These are phyloP conservation scores for Aspergillus puulaauensis DNA, from an alignment of 2,329 filamentous ascomycete species.

Conservation along the genomic window DNA sequence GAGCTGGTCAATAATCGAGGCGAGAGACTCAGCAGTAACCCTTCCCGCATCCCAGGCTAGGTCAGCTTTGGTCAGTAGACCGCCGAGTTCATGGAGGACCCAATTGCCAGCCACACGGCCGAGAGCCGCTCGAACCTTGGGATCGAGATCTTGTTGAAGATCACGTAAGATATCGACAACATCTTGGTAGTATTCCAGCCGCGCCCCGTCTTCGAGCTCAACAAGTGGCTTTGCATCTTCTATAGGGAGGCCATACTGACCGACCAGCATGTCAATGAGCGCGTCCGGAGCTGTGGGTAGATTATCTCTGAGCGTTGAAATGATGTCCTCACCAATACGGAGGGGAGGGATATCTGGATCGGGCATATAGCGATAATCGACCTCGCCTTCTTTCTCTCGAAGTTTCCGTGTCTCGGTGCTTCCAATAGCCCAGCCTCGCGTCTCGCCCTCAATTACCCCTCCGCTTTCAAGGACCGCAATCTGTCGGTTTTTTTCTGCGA, in stretches of 20 bases:
- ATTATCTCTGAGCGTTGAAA: constrained; percentile 61
- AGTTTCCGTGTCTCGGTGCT: constrained; percentile 77
- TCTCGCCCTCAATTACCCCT: constrained; percentile 77
- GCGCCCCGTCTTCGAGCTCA: constrained; percentile 72
- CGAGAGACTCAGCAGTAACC: constrained; percentile 45
- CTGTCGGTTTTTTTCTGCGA: constrained; percentile 86
- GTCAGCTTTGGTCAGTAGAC: constrained; percentile 57
- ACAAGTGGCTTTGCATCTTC: constrained; percentile 84
- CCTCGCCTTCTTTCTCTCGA: constrained; percentile 91
- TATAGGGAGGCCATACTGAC: constrained; percentile 66
- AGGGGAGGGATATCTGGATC: constrained; percentile 87
- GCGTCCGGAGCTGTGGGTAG: constrained; percentile 73
- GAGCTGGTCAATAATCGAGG: constrained; percentile 46
- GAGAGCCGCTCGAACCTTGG: constrained; percentile 31
- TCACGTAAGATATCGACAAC: constrained; percentile 39
- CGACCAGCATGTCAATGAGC: constrained; percentile 62
- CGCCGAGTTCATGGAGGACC: constrained; percentile 75
- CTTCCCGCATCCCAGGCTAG: constrained; percentile 38
- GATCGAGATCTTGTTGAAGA: constrained; percentile 26
- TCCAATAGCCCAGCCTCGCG: constrained; percentile 86
- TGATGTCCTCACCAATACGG: constrained; percentile 68
- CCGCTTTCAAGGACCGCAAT: constrained; percentile 76
- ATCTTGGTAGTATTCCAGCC: constrained; percentile 73
- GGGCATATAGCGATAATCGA: constrained; percentile 98
- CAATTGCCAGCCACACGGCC: constrained; percentile 61